Conservation (phyloP, 2,329 filamentous ascomycete species). For the Xylaria hypoxylon region DNA sequence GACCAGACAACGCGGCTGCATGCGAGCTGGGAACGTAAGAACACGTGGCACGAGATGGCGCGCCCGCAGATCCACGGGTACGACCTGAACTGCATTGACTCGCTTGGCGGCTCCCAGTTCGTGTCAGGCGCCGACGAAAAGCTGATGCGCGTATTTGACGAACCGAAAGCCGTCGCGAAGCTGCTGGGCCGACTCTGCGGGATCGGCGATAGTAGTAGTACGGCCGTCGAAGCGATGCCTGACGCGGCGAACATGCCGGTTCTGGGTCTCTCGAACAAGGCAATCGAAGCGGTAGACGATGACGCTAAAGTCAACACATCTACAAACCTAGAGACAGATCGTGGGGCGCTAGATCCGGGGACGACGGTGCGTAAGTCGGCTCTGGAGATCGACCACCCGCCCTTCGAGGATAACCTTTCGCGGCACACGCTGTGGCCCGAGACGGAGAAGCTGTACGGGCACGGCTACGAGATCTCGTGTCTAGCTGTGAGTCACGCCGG, state of each 20-base stretch:
- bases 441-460: constrained; percentile 94
- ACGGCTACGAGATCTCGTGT: constrained; percentile 95
- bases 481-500: constrained; percentile 82
- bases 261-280: constrained; percentile 95
- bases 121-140: constrained; percentile 98
- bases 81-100: constrained; percentile 93
- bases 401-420: constrained; percentile 88
- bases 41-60: constrained; percentile 94
- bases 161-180: constrained; percentile 84
- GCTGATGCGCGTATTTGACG: constrained; percentile 92
- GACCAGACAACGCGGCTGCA: constrained; percentile 95
- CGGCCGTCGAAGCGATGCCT: constrained; percentile 65
- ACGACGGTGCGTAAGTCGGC: constrained; percentile 69
- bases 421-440: constrained; percentile 96
- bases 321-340: constrained; percentile 61
- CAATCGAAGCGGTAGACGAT: constrained; percentile 71
- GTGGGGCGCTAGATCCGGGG: constrained; percentile 66
- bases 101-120: constrained; percentile 78
- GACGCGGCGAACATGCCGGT: constrained; percentile 96
- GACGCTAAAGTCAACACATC: constrained; percentile 43
- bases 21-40: constrained; percentile 73
- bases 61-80: constrained; percentile 98
- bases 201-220: constrained; percentile 56
- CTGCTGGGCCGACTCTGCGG: constrained; percentile 77
- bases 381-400: constrained; percentile 77